Base-by-base conservation (phyloP, 2,329 filamentous ascomycete species). In the Aspergillus eucalypticola region DNA sequence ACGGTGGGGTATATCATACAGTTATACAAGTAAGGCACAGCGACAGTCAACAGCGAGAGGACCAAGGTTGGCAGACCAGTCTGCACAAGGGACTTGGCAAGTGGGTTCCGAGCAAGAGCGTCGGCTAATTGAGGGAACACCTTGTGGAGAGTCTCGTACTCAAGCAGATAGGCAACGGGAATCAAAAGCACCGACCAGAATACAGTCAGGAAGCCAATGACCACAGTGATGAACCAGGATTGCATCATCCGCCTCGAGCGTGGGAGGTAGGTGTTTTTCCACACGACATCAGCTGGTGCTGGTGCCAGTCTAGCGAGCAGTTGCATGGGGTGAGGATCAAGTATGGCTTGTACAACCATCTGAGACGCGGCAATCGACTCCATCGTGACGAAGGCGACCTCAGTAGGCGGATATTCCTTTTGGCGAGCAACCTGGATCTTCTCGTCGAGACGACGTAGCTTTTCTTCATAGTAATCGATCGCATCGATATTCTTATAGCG, bases 341-440 rank as follows among this genome's bases (percentile, higher is more conserved):
- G 87, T 10, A 96, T 88, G 3, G 95, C 93, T 76, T 99, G 95
- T 46, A 96, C 91, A 23, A 93, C 91, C 92, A 98, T 96, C 79
- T 99, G 95, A 64, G 85, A 87, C 19, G 93, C 89, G 13, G 93
- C 91, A 53, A 96, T 95, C 3, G 92, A 95, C 78, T 97, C 91
- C 92, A 99, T 96, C 0, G 95, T 98, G 41, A 99, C 91, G 75
- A 99, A 97, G 1, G 96, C 96, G 61, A 96, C 84, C 52, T 94
- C 89, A 0, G 88, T 93, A 0, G 95, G 83, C 5, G 84, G 79
- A 69, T 92, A 98, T 3, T 90, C 84, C 73, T 91, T 90, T 69
- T 87, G 86, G 27, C 95, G 86, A 10, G 92, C 86, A 7, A 78
- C 77, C 7, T 78, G 76, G 54, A 99, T 91, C 65, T 88, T 84